Conservation (phyloP, 2,329 filamentous ascomycete genomes). For the Pseudocercospora vitis region DNA sequence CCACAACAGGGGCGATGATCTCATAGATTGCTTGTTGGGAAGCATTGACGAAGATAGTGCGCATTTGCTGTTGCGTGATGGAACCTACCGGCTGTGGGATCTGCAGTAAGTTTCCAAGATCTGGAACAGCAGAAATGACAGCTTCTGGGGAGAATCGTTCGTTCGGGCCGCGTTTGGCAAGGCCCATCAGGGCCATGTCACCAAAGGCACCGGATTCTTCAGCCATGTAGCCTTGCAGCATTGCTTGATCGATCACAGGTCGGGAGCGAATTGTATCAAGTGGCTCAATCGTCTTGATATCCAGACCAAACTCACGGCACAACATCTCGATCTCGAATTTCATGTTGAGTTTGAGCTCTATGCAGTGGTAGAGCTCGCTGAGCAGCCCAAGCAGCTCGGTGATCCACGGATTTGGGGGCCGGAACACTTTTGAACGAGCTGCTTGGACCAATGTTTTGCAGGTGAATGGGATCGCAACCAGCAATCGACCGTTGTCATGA, state of each 20-base stretch:
- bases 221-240: conserved; percentile 41
- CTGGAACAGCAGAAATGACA: conserved; percentile 78
- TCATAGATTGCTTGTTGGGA: conserved; percentile 89
- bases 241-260: conserved; percentile 40
- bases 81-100: conserved; percentile 77
- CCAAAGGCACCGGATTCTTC: conserved; percentile 73
- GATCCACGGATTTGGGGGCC: conserved; percentile 92
- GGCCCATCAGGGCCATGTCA: conserved; percentile 69
- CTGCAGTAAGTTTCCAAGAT: conserved; percentile 74
- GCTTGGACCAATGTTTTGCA: conserved; percentile 93
- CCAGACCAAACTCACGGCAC: conserved; percentile 87
- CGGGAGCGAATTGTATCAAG: conserved; percentile 82
- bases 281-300: conserved; percentile 87
- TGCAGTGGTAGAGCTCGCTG: conserved; percentile 89
- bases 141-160: conserved; percentile 74
- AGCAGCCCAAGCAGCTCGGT: conserved; percentile 93
- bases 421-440: conserved; percentile 81
- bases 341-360: conserved; percentile 90
- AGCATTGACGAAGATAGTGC: conserved; percentile 77
- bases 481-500: conserved; percentile 84
- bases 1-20: conserved; percentile 96
- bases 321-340: conserved; percentile 99
- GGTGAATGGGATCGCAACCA: conserved; percentile 93
- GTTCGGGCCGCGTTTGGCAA: conserved; percentile 61
- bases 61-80: conserved; percentile 65